These are phyloP conservation scores for Kwoniella sp. DNA, from an alignment of 768 basidiomycete species.

Conservation along the genomic window DNA sequence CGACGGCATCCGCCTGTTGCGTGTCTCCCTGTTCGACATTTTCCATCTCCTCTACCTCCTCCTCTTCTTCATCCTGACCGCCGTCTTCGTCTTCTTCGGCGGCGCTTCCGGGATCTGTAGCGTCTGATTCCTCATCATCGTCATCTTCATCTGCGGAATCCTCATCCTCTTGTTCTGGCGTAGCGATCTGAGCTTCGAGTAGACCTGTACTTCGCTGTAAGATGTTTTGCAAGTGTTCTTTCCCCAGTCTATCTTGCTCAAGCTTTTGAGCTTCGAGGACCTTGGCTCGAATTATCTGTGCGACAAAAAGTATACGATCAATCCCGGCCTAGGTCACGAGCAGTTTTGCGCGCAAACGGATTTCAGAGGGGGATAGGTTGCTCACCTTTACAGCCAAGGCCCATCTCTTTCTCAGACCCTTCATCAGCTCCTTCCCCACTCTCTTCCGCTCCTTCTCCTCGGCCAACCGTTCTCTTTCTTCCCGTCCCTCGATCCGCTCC, in stretches of 20 bases:
- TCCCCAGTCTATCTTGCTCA: slow-evolving; percentile 77
- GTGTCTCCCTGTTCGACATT: not conserved
- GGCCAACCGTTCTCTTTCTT: slow-evolving; percentile 63
- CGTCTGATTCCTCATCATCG: slow-evolving; percentile 22
- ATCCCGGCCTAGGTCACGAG: too few species aligned
- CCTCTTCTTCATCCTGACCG: slow-evolving; percentile 16
- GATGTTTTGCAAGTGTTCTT: slow-evolving; percentile 85
- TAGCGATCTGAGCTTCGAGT: slow-evolving; percentile 68
- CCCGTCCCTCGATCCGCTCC: slow-evolving; percentile 67
- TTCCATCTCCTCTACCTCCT: slow-evolving; percentile 39
- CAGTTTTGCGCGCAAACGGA: not conserved
- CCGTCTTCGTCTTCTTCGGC: slow-evolving; percentile 21
- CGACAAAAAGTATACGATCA: not conserved
- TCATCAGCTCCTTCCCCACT: slow-evolving; percentile 72
- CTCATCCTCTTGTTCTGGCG: slow-evolving; percentile 23
- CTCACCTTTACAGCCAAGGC: slow-evolving; percentile 69
- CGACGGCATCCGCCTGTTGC: not conserved
- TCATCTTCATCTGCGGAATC: slow-evolving; percentile 54
- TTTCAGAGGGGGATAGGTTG: not conserved
- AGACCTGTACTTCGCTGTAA: slow-evolving; percentile 85
- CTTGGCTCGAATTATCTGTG: slow-evolving; percentile 43
- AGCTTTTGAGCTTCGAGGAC: slow-evolving; percentile 66
- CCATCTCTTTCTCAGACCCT: slow-evolving; percentile 76
- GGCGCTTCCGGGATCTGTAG: slow-evolving; percentile 18
- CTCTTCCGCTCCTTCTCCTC: slow-evolving; percentile 70